Conservation (phyloP, 1,139 yeast species). For the Wickerhamomyces sp. region DNA sequence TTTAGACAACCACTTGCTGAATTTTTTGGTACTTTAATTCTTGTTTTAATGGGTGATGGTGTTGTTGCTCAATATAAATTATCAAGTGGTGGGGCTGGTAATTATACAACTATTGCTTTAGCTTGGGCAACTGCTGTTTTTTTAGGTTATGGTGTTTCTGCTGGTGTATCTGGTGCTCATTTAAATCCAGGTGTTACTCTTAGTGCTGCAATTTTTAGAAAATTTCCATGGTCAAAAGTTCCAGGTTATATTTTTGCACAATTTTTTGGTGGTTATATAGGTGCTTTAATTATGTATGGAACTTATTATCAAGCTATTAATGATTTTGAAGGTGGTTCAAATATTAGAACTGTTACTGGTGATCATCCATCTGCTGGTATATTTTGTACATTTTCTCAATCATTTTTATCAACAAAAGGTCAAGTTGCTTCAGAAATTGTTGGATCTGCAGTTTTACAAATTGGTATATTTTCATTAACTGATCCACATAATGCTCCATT, state of each 20-base stretch:
- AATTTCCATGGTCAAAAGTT: constrained; percentile 38
- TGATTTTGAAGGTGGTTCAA: constrained; percentile 23
- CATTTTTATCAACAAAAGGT: constrained; percentile 37
- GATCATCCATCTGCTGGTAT: constrained; percentile 32
- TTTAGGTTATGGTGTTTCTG: constrained; percentile 39
- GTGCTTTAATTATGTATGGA: constrained; percentile 34
- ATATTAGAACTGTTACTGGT: constrained; percentile 23
- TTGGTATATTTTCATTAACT: constrained; percentile 41
- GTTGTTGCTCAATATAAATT: constrained; percentile 39
- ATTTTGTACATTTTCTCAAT: constrained; percentile 41
- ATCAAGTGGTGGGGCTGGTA: constrained; percentile 33
- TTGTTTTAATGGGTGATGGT: constrained; percentile 41
- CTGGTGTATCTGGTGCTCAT: constrained; percentile 43
- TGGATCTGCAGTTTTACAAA: constrained; percentile 37
- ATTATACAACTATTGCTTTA: constrained; percentile 36
- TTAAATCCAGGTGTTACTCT: constrained; percentile 39
- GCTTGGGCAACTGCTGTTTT: constrained; percentile 50
- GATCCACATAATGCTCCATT: constrained; percentile 44
- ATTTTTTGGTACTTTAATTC: constrained; percentile 41
- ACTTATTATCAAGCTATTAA: constrained; percentile 28
- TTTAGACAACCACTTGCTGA: constrained; percentile 36
- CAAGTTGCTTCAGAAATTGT: constrained; percentile 42
- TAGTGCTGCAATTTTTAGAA: constrained; percentile 35
- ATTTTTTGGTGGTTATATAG: constrained; percentile 36
- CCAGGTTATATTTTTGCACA: constrained; percentile 37